A percentile compares a stretch with the other conserved stretches of the same genome.
phyloP scores from a whole-genome alignment of 2,329 filamentous ascomycete species.

The Sclerotinia glacialis region DNA sequence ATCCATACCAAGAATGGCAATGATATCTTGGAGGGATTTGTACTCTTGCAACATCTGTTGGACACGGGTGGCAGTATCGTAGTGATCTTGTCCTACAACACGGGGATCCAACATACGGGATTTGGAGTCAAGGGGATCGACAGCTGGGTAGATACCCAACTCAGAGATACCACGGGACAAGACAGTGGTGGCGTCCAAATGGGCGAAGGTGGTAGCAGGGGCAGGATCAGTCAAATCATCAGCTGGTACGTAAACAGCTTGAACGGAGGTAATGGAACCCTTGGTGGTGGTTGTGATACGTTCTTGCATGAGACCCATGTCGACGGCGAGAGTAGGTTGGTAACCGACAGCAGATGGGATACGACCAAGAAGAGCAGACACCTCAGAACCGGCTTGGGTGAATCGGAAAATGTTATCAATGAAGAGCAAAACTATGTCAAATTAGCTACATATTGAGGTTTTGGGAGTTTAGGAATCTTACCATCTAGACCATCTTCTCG shows the following conservation, averaged over 20 bases:
- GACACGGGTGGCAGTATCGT: slow-evolving; percentile 88
- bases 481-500: slow-evolving; percentile 79
- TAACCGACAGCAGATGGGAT: slow-evolving; percentile 99
- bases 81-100: slow-evolving; percentile 97
- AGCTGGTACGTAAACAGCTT: slow-evolving; percentile 99
- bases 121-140: slow-evolving; percentile 99
- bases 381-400: slow-evolving; percentile 99
- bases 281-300: slow-evolving; percentile 99
- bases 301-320: slow-evolving; percentile 99
- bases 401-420: slow-evolving; percentile 99
- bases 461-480: background rate
- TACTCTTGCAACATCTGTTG: slow-evolving; percentile 99
- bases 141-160: slow-evolving; percentile 99
- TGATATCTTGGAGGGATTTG: slow-evolving; percentile 99
- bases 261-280: slow-evolving; percentile 99
- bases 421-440: slow-evolving; percentile 79
- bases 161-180: slow-evolving; percentile 99
- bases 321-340: slow-evolving; percentile 96
- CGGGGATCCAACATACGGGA: slow-evolving; percentile 99
- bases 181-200: slow-evolving; percentile 99
- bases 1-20: slow-evolving; percentile 98
- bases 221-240: slow-evolving; percentile 99
- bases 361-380: slow-evolving; percentile 98
- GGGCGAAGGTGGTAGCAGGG: slow-evolving; percentile 98
- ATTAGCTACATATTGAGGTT: slow-evolving; percentile 32